These are phyloP conservation scores for Evernia prunastri DNA, from an alignment of 495 filamentous ascomycete species.

Conservation along the genomic window DNA sequence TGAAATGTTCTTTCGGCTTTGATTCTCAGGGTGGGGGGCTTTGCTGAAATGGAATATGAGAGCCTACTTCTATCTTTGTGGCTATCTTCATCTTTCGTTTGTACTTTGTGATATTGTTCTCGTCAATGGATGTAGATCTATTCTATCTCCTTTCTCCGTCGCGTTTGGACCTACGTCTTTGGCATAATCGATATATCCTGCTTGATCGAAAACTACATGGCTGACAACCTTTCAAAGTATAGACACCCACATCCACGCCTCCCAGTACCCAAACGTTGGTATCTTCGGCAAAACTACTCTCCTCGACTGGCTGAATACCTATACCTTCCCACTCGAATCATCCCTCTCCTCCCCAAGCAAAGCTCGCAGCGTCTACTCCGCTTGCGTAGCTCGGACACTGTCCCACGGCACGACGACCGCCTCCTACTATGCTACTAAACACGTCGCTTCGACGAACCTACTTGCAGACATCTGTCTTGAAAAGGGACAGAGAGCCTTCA, in stretches of 20 bases:
- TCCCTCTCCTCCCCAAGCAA: conserved; percentile 52
- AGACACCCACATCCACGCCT: conserved; percentile 94
- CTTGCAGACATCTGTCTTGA: conserved; percentile 72
- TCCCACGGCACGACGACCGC: conserved; percentile 86
- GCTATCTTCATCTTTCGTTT: not conserved
- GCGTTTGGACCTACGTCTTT: not conserved
- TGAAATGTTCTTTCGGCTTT: not conserved
- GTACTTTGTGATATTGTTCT: not conserved
- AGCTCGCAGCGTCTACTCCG: conserved; percentile 58
- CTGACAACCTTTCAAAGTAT: conserved; percentile 18
- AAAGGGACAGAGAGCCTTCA: conserved; percentile 78
- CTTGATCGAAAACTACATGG: not conserved
- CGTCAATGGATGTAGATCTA: not conserved
- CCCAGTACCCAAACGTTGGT: conserved; percentile 87
- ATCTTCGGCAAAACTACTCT: conserved; percentile 87
- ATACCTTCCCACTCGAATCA: conserved; percentile 91
- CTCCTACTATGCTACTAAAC: conserved; percentile 85
- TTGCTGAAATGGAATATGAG: not conserved
- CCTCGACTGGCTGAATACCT: conserved; percentile 83
- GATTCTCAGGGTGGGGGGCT: not conserved
- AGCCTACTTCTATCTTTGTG: not conserved
- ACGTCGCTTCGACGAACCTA: conserved; percentile 76
- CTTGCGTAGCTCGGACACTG: conserved; percentile 70
- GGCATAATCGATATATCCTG: not conserved
- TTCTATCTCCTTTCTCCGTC: not conserved